Evolutionary conservation across 805 yeast genomes (phyloP).

Genomic region (Martiniozyma abietophila): DNA sequence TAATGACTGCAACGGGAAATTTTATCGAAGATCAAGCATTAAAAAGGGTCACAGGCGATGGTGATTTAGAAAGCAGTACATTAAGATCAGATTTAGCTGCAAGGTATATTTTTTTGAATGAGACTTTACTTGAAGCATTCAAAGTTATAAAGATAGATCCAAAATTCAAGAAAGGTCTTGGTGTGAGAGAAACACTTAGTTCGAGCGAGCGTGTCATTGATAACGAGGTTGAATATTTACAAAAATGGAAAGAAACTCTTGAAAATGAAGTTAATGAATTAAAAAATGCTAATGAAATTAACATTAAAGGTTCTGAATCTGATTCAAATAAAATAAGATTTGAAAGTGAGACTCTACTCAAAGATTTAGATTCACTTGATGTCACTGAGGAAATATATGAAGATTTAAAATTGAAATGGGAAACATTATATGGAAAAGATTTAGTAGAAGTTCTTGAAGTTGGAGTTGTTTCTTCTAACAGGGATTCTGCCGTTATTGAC

Average conservation of each 20-base stretch:
- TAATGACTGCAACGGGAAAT: slow-evolving; percentile 1
- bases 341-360: not conserved
- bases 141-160: slow-evolving; percentile 10
- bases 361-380: not conserved
- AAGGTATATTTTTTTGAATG: slow-evolving; percentile 25
- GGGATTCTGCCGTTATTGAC: too few relatives aligned
- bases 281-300: not conserved
- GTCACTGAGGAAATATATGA: slow-evolving; percentile 7
- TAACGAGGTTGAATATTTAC: slow-evolving; percentile 13
- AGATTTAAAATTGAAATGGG: not conserved
- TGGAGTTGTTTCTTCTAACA: not conserved
- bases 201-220: slow-evolving; percentile 11
- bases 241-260: slow-evolving; percentile 12
- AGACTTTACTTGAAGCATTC: slow-evolving; percentile 20
- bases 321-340: not conserved
- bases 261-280: slow-evolving; percentile 8
- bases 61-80: slow-evolving; percentile 22
- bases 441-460: slow-evolving; percentile 15
- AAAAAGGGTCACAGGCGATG: slow-evolving; percentile 17
- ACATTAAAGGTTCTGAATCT: not conserved
- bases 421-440: slow-evolving; percentile 8
- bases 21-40: slow-evolving; percentile 20
- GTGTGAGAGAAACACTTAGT: slow-evolving; percentile 15
- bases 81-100: slow-evolving; percentile 28
- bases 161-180: slow-evolving; percentile 12